phyloP scores from a whole-genome alignment of 352 stramenopile genomes.

The Globisporangium mamillatum region DNA sequence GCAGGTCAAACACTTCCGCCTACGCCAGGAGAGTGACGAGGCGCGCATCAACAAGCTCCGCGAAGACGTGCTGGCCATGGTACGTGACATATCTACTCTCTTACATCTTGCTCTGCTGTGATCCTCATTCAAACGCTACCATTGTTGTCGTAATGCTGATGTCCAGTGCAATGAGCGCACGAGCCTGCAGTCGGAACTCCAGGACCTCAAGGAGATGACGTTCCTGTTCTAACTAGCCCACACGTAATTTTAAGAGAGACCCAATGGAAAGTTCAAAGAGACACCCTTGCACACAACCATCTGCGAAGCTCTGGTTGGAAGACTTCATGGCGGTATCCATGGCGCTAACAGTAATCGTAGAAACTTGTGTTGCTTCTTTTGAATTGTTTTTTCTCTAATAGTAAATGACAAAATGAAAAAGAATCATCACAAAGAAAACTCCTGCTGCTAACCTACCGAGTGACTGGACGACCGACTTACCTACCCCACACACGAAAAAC shows the following conservation, averaged over 20 bases:
- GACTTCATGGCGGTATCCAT: background rate
- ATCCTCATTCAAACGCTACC: background rate
- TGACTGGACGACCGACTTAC: constrained; percentile 1
- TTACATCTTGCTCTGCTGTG: background rate
- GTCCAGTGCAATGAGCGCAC: constrained; percentile 52
- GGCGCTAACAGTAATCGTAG: no score
- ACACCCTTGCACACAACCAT: background rate
- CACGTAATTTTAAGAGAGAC: background rate
- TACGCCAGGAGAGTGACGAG: constrained; percentile 44
- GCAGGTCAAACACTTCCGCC: constrained; percentile 41
- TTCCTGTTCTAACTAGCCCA: constrained; percentile 32
- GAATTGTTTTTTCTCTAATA: constrained; percentile 12
- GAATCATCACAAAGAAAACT: background rate
- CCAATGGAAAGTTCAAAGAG: background rate
- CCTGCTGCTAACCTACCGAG: constrained; percentile 4
- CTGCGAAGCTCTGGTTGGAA: background rate
- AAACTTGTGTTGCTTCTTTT: background rate
- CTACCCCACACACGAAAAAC: background rate
- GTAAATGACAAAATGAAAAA: constrained; percentile 12
- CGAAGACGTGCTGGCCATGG: constrained; percentile 53
- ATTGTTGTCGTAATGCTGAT: background rate
- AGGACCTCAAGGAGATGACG: constrained; percentile 55
- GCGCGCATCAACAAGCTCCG: constrained; percentile 49
- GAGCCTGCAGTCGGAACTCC: constrained; percentile 51
- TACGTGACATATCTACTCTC: constrained; percentile 20